These are phyloP conservation scores for Fusarium sarcochroum DNA, from an alignment of 2,329 filamentous ascomycete genomes.

Conservation along the genomic window DNA sequence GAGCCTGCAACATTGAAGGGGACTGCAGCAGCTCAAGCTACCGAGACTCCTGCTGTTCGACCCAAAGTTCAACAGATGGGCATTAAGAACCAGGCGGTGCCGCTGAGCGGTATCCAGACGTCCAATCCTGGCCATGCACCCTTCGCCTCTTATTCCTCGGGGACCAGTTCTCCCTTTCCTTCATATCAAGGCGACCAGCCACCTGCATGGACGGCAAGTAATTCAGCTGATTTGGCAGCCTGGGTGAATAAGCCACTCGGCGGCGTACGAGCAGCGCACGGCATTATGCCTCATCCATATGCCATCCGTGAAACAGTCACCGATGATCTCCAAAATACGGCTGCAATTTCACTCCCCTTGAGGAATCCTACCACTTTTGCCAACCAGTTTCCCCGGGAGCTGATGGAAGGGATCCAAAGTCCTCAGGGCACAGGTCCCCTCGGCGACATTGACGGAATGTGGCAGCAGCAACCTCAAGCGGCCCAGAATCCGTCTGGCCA, in stretches of 20 bases:
- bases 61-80: constrained; percentile 34
- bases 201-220: constrained; percentile 26
- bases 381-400: constrained; percentile 23
- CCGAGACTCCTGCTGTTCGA: constrained; percentile 2
- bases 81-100: constrained; percentile 15
- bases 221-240: constrained; percentile 11
- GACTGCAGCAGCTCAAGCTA: constrained; percentile 22
- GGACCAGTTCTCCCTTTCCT: constrained; percentile 21
- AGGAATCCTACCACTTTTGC: constrained; percentile 18
- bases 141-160: constrained; percentile 25
- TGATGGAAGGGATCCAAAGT: not conserved
- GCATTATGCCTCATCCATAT: constrained; percentile 42
- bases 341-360: not conserved
- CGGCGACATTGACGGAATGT: constrained; percentile 19
- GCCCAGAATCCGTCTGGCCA: not conserved
- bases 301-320: constrained; percentile 39
- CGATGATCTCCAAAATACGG: constrained; percentile 26
- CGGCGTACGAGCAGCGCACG: constrained; percentile 11
- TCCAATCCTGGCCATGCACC: not conserved
- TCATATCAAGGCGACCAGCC: not conserved
- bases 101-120: constrained; percentile 8
- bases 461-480: constrained; percentile 19
- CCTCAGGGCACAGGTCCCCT: constrained; percentile 16
- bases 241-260: constrained; percentile 19
- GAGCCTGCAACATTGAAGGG: constrained; percentile 14